Evolutionary conservation across 768 basidiomycete genomes (phyloP).

Genomic region (Lenzites betulinus): DNA sequence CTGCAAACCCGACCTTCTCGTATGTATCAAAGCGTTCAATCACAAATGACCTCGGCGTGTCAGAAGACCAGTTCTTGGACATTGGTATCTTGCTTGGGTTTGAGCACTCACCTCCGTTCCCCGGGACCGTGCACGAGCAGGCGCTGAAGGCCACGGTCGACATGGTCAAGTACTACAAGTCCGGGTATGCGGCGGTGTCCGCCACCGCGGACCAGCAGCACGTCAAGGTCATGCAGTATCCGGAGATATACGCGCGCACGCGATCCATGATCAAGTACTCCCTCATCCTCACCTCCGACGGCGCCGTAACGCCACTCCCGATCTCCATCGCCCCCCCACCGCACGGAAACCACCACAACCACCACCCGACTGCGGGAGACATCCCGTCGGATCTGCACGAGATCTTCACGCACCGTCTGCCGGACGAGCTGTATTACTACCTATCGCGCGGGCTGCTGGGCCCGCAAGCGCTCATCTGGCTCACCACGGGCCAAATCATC

Average conservation of each 20-base stretch:
- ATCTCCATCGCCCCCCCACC: slow-evolving; percentile 58
- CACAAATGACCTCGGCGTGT: slow-evolving; percentile 63
- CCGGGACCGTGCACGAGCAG: slow-evolving; percentile 79
- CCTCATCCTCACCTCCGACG: slow-evolving; percentile 86
- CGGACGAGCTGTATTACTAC: slow-evolving; percentile 96
- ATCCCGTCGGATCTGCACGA: slow-evolving; percentile 91
- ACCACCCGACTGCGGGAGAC: slow-evolving; percentile 80
- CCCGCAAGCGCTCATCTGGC: slow-evolving; percentile 92
- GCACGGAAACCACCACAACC: slow-evolving; percentile 54
- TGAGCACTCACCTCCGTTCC: slow-evolving; percentile 78
- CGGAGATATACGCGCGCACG: slow-evolving; percentile 86
- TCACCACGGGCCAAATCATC: slow-evolving; percentile 82
- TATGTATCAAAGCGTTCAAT: slow-evolving; percentile 81
- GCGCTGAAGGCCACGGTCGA: slow-evolving; percentile 85
- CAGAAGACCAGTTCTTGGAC: slow-evolving; percentile 93
- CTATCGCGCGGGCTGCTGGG: slow-evolving; percentile 89
- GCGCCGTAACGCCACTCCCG: slow-evolving; percentile 77
- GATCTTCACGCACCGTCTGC: slow-evolving; percentile 91
- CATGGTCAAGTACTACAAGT: slow-evolving; percentile 91
- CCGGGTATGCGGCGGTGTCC: slow-evolving; percentile 77
- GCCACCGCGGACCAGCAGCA: slow-evolving; percentile 79
- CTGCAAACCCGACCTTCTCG: slow-evolving; percentile 70
- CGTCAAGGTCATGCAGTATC: slow-evolving; percentile 78
- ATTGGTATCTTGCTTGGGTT: slow-evolving; percentile 90
- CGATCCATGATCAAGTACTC: slow-evolving; percentile 92